A percentile compares a stretch with the other conserved stretches of the same genome.
Conservation (phyloP, 352 stramenopile genomes). For the Pseudoperonospora humuli region DNA sequence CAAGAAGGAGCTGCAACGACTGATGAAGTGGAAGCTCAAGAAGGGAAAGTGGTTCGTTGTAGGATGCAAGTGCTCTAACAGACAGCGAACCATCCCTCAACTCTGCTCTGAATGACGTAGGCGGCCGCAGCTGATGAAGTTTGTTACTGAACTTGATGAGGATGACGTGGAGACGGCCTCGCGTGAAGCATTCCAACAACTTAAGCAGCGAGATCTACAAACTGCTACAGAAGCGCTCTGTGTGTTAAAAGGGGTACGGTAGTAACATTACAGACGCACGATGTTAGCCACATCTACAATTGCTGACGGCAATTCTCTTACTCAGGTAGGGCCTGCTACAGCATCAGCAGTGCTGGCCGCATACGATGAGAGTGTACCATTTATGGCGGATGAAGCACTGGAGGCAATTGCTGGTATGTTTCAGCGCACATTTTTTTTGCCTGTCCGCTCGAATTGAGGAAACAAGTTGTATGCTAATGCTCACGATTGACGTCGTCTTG, state of each 20-base stretch:
- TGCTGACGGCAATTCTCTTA: neutral
- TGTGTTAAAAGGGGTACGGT: constrained; percentile 53
- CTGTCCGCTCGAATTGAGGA: constrained; percentile 5
- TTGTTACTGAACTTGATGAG: constrained; percentile 34
- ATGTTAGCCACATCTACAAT: constrained; percentile 1
- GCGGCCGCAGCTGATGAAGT: constrained; percentile 73
- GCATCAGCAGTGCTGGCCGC: constrained; percentile 63
- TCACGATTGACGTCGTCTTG: constrained; percentile 1
- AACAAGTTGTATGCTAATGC: constrained; percentile 1
- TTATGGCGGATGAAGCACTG: constrained; percentile 77
- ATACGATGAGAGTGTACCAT: constrained; percentile 56
- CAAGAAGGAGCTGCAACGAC: constrained; percentile 43
- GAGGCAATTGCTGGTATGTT: constrained; percentile 53
- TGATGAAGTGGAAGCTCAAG: constrained; percentile 83
- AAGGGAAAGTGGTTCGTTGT: constrained; percentile 72
- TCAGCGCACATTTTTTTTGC: neutral
- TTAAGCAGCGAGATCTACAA: constrained; percentile 27
- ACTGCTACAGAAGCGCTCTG: constrained; percentile 42
- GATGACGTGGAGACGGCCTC: constrained; percentile 46
- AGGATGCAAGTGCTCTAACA: neutral
- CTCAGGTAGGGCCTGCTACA: constrained; percentile 67
- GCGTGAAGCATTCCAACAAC: constrained; percentile 24
- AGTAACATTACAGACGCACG: constrained; percentile 2
- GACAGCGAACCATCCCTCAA: constrained; percentile 1
- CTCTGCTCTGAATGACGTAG: constrained; percentile 15